Percentiles rank a stretch among this genome's conserved stretches.
These are phyloP conservation scores for Letharia lupina DNA, from an alignment of 495 filamentous ascomycete genomes.

Conservation along the genomic window DNA sequence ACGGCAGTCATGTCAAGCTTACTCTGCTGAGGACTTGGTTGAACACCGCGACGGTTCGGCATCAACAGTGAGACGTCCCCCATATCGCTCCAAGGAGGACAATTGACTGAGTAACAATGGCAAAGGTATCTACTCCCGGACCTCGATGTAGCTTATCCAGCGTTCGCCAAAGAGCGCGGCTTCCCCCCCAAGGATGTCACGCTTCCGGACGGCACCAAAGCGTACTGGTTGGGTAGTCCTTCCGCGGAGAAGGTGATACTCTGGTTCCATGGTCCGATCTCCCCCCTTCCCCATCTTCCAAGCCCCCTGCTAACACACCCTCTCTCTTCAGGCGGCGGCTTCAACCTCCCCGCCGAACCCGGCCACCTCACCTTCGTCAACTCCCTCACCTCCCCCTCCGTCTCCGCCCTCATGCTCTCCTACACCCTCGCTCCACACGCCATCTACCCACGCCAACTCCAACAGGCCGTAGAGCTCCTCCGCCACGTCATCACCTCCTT, in stretches of 20 bases:
- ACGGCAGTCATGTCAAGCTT: conserved; percentile 31
- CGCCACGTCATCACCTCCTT: conserved; percentile 41
- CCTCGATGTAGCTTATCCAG: conserved; percentile 40
- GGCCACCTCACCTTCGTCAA: conserved; percentile 42
- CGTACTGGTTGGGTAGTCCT: conserved; percentile 52
- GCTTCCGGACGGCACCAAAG: conserved; percentile 43
- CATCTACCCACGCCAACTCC: conserved; percentile 50
- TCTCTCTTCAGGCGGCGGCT: conserved; percentile 47
- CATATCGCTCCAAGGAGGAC: not conserved
- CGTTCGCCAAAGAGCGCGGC: conserved; percentile 37
- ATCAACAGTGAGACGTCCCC: conserved; percentile 31
- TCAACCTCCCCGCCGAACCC: conserved; percentile 36
- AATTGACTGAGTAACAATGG: conserved; percentile 8
- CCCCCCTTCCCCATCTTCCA: not conserved
- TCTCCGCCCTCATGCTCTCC: conserved; percentile 44
- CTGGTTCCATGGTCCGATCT: conserved; percentile 49
- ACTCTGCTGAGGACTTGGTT: conserved; percentile 28
- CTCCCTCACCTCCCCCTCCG: conserved; percentile 36
- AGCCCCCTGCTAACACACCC: conserved; percentile 11
- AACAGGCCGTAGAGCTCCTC: conserved; percentile 46
- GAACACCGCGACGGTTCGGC: conserved; percentile 25
- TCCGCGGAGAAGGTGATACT: conserved; percentile 49
- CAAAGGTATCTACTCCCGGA: conserved; percentile 31
- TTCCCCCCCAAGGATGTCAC: conserved; percentile 42
- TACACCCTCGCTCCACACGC: conserved; percentile 49